phyloP scores from a whole-genome alignment of 371 early-diverging fungal genomes.

The Sporodiniella umbellata region DNA sequence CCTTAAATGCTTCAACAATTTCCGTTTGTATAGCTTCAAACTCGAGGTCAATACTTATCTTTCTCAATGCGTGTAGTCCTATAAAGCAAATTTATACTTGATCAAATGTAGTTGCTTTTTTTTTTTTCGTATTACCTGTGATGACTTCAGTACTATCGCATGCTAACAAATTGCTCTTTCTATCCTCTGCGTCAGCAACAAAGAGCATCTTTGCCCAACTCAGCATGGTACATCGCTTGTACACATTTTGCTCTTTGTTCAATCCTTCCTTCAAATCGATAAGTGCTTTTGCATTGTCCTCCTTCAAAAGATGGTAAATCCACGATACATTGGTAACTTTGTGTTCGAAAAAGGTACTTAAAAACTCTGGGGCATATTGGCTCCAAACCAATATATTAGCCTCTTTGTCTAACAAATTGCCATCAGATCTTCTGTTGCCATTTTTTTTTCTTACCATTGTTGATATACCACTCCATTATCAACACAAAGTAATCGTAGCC shows the following conservation, averaged over 20 bases:
- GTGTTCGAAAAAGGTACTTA: not conserved
- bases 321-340: not conserved
- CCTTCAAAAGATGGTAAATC: slow-evolving; percentile 2
- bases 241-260: not conserved
- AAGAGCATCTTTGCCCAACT: not conserved
- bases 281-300: slow-evolving; percentile 2
- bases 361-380: not conserved
- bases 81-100: no score
- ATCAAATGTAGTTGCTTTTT: no score
- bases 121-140: no score
- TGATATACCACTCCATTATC: not conserved
- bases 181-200: not conserved
- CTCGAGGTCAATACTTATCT: not conserved
- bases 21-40: not conserved
- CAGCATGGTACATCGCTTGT: not conserved
- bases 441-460: not conserved
- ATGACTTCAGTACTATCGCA: not conserved
- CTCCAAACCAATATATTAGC: not conserved
- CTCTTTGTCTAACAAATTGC: not conserved
- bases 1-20: not conserved
- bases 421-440: not conserved
- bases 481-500: not conserved
- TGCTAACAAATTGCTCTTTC: not conserved
- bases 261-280: not conserved
- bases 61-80: not conserved